Base-by-base conservation (phyloP, 257 asterid genomes). In the Gardenia jasminoides region DNA sequence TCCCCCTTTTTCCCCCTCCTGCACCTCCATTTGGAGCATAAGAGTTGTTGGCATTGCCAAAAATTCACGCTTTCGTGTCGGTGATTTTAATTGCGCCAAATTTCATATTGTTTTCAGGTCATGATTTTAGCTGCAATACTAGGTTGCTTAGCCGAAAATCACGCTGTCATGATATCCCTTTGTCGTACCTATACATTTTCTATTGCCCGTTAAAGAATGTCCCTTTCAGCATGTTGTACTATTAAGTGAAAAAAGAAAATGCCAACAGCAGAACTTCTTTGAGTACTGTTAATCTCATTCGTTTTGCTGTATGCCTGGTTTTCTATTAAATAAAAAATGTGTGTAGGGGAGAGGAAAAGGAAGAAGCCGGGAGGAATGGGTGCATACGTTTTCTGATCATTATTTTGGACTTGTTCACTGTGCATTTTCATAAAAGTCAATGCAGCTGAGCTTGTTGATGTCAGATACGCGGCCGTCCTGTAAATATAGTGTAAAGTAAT, bases 71-170 rank as follows among this genome's bases (percentile, higher is more conserved):
- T 26, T 36, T 15, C 13, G 8, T 33, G 74, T 36, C 47, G 52
- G 52, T 36, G 44, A 28, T 69, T 36, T 17, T 24, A 76, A 66
- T 47, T 30, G 66, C 33, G 8, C 26, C 11, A 31, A 43, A 17
- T 72, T 28, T 36, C 59, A 50, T 36, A 36, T 59, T 43, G 10
- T 22, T 20, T 22, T 65, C 24, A 36, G 33, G 30, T 24, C 24
- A 22, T 26, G 12, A 62, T 12, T n/a, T n/a, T 62, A 26, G 30
- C 10, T 12, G 3, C 7, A 46, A 70, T 7, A 26, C 17, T n/a
- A 48, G 59, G 54, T 78, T 78, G 81, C 81, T 78, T 78, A 11
- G 39, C 81, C 70, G 59, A 52, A 13, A 68, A 78, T 78, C 76
- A 33, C 70, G 69, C 76, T 39, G 44, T 54, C 59, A 78, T 67